These are phyloP conservation scores for Bondarzewia mesenterica DNA, from an alignment of 1,284 basidiomycete genomes.

Conservation along the genomic window DNA sequence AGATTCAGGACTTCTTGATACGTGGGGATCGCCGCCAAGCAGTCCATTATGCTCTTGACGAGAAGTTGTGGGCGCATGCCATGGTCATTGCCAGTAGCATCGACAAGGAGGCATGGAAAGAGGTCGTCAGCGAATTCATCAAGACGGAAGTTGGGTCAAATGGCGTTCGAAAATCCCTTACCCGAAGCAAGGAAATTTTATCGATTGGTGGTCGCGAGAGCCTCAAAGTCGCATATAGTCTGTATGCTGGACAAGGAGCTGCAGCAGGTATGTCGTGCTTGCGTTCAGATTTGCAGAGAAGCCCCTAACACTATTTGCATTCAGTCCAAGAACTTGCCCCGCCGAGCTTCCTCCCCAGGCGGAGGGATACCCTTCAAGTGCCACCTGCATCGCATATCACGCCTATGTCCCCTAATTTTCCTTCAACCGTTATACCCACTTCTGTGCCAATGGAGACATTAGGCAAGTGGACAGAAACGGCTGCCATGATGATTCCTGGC, in stretches of 20 bases:
- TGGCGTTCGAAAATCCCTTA: constrained; percentile 19
- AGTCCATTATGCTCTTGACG: constrained; percentile 81
- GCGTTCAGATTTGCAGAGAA: constrained; percentile 7
- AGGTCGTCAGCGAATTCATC: constrained; percentile 83
- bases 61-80: constrained; percentile 93
- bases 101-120: constrained; percentile 91
- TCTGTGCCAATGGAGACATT: constrained; percentile 52
- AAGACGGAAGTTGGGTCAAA: constrained; percentile 63
- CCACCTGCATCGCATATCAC: constrained; percentile 35
- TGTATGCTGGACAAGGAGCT: constrained; percentile 81
- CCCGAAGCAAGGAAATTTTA: constrained; percentile 9
- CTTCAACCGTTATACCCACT: constrained; percentile 29
- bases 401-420: constrained; percentile 60
- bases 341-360: constrained; percentile 40
- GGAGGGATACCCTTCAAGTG: constrained; percentile 29
- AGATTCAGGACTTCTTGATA: constrained; percentile 73
- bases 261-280: constrained; percentile 48
- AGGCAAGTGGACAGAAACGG: constrained; percentile 80
- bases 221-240: constrained; percentile 76
- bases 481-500: constrained; percentile 78
- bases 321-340: constrained; percentile 75
- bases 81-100: constrained; percentile 91
- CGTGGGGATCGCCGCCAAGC: constrained; percentile 84
- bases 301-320: background rate
- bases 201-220: constrained; percentile 53